Percentiles rank a stretch among this genome's conserved stretches.
Evolutionary conservation across 2,329 filamentous ascomycete species (phyloP).

Genomic region (Trichophyton schoenleinii): DNA sequence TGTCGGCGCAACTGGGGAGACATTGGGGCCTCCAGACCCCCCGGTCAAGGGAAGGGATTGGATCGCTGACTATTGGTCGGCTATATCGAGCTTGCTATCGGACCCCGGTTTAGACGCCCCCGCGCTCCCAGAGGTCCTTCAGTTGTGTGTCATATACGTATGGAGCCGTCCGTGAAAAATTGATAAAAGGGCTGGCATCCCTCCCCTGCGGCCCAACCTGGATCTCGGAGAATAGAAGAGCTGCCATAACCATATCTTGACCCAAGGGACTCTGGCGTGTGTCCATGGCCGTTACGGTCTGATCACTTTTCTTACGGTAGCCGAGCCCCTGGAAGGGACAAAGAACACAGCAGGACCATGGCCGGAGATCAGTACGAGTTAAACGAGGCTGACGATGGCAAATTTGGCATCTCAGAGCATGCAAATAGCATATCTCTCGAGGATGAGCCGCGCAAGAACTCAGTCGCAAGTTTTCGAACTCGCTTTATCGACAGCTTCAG

Average conservation of each 20-base stretch:
- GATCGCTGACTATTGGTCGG: neutral
- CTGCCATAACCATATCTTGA: neutral
- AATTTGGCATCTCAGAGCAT: neutral
- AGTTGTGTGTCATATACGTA: neutral
- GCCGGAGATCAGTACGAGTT: neutral
- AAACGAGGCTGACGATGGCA: neutral
- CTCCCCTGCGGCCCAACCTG: neutral
- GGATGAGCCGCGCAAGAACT: neutral
- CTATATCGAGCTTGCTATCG: neutral
- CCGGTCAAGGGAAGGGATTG: neutral
- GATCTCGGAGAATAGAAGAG: neutral
- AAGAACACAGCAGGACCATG: neutral
- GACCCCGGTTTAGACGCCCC: neutral
- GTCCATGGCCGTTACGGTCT: neutral
- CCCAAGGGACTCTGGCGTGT: neutral
- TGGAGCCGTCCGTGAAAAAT: neutral
- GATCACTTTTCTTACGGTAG: neutral
- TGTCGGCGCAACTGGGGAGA: neutral
- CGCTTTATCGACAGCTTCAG: constrained; percentile 21
- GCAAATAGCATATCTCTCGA: neutral
- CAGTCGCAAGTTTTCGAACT: neutral
- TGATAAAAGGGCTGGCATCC: neutral
- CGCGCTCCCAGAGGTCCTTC: neutral
- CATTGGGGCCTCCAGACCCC: neutral
- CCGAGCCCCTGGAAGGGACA: neutral